Conservation (phyloP, 192 early-diverging fungal genomes). For the Spinellus fusiger region DNA sequence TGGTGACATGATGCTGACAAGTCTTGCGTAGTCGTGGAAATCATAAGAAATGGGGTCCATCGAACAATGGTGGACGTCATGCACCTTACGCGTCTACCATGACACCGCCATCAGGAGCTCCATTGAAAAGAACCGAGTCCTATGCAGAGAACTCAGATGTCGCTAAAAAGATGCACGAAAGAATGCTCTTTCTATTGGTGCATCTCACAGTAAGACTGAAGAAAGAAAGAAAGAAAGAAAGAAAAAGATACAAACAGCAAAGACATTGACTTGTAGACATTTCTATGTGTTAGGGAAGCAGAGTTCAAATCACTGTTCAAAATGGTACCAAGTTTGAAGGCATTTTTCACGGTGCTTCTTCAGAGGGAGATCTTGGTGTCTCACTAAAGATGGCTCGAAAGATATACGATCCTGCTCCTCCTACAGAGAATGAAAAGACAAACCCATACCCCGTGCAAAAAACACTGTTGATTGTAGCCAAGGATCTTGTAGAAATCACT, state of each 20-base stretch:
- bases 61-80: not conserved
- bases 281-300: slow-evolving; percentile 49
- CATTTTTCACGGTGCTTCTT: slow-evolving; percentile 56
- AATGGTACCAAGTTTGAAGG: slow-evolving; percentile 62
- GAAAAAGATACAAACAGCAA: not conserved
- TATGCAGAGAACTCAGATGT: slow-evolving; percentile 17
- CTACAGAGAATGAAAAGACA: slow-evolving; percentile 30
- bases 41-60: slow-evolving; percentile 1
- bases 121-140: not conserved
- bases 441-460: slow-evolving; percentile 28
- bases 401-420: slow-evolving; percentile 10
- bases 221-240: not conserved
- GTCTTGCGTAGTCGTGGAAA: slow-evolving; percentile 7
- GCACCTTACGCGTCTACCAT: not conserved
- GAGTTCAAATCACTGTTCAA: slow-evolving; percentile 52
- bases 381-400: slow-evolving; percentile 53
- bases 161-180: slow-evolving; percentile 50
- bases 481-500: slow-evolving; percentile 58
- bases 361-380: slow-evolving; percentile 58
- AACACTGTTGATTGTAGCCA: slow-evolving; percentile 55
- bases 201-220: slow-evolving; percentile 56
- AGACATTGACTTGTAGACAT: not conserved
- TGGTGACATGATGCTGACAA: no score
- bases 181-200: slow-evolving; percentile 57
- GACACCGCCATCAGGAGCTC: not conserved